These are phyloP conservation scores for Hirsutella minnesotensis DNA, from an alignment of 2,329 filamentous ascomycete species.

Conservation along the genomic window DNA sequence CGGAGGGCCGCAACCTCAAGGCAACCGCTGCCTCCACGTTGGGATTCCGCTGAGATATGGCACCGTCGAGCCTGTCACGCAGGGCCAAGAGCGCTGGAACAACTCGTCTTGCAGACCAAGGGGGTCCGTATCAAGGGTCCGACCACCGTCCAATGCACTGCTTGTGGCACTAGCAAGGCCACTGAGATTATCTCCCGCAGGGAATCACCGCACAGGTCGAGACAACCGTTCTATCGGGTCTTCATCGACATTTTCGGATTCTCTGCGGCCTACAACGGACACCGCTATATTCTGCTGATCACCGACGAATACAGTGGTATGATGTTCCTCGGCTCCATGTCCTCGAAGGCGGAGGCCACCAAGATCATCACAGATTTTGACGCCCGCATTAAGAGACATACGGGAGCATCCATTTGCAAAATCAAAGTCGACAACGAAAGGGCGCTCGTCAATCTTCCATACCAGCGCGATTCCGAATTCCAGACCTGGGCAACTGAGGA, in stretches of 20 bases:
- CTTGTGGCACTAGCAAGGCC: background rate
- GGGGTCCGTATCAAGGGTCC: background rate
- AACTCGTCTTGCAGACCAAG: background rate
- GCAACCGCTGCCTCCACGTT: background rate
- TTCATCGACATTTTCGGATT: background rate
- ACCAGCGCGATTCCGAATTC: background rate
- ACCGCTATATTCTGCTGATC: background rate
- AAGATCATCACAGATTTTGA: background rate
- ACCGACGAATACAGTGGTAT: background rate
- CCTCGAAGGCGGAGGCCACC: background rate
- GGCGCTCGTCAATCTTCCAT: background rate
- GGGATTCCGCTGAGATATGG: background rate
- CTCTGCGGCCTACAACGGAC: background rate
- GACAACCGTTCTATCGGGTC: background rate
- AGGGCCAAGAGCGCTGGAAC: background rate
- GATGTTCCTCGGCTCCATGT: background rate
- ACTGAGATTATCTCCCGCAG: background rate
- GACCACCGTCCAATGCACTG: background rate
- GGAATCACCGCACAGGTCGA: background rate
- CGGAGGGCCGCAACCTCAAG: too few species aligned
- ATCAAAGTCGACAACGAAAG: conserved; percentile 1
- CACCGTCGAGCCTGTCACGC: background rate
- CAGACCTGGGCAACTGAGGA: background rate
- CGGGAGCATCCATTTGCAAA: background rate
- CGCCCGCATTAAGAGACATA: background rate